Evolutionary conservation across 2,329 filamentous ascomycete species (phyloP).

Genomic region (Rugonectria rugulosa): DNA sequence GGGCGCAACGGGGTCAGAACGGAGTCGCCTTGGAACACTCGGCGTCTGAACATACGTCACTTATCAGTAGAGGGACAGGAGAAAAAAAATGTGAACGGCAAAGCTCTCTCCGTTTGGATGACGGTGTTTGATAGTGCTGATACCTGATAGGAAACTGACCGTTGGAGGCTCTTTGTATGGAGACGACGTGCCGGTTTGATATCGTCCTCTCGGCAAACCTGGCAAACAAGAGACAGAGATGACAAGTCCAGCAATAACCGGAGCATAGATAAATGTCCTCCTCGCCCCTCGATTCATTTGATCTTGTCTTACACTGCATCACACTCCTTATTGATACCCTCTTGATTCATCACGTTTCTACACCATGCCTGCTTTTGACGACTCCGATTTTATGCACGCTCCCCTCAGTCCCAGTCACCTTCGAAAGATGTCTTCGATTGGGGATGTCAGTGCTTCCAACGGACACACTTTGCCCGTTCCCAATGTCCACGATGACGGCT

Average conservation of each 20-base stretch:
- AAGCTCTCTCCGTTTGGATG: no score
- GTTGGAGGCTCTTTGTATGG: neutral
- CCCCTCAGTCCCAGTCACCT: conserved; percentile 29
- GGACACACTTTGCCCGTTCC: conserved; percentile 39
- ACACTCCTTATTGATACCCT: neutral
- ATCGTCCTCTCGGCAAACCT: neutral
- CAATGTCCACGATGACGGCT: conserved; percentile 53
- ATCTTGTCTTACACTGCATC: neutral
- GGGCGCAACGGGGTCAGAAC: no score
- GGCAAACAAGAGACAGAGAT: neutral
- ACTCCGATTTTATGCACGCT: conserved; percentile 56
- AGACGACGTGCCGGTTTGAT: neutral
- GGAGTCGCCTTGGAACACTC: neutral
- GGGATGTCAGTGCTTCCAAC: conserved; percentile 26
- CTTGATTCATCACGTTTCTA: neutral
- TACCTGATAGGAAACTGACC: neutral
- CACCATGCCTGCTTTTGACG: conserved; percentile 68
- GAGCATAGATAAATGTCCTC: neutral
- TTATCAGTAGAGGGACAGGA: neutral
- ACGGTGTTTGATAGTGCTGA: neutral
- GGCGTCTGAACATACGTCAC: neutral
- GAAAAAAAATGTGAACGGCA: neutral
- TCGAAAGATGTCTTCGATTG: conserved; percentile 25
- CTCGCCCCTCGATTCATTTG: neutral
- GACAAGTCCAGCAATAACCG: neutral